Base-by-base conservation (phyloP, 176 grass and related monocot genomes). In the Melocanna baccifera region DNA sequence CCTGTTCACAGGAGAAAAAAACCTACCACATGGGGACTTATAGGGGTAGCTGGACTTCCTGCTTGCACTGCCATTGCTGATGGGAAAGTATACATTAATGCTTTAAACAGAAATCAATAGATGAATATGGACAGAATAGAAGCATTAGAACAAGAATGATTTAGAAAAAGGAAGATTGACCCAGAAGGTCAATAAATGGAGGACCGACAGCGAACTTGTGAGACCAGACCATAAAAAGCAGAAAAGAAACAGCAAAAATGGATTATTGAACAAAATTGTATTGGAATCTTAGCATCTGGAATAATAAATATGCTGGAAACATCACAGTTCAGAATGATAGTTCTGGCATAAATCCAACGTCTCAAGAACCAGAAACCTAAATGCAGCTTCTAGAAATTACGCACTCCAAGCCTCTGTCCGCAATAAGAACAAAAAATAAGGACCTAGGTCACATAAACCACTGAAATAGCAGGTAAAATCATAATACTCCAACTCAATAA, bases 21-120 rank as follows among this genome's bases (percentile, higher is more conserved):
- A 62, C 23, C 50, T 83, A 94, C 92, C 92, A 94, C 78, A 20
- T 94, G 87, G 29, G 90, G 92, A 67, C 87, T 89, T 47, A 89
- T 69, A 32, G 62, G n/a, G 25, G 67, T 50, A 32, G 77, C 61
- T 26, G 81, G 3, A 51, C 22, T 90, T 67, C 69, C 76, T 76
- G 77, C 71, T 91, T 91, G 89, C 18, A 63, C 56, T 63, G 87
- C 77, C 87, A 94, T 94, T 70, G 83, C 92, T 92, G 90, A 80
- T 28, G 46, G 19, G 3, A 80, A 59, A 29, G 1, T 42, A 67
- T 15, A 58, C 19, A 84, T 84, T 79, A 69, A 45, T 83, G 75
- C 28, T 20, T 77, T 19, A 86, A 65, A 47, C 29, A 57, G 6
- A 39, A 82, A 73, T 10, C 18, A 16, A 5, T 23, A 55, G 34